Evolutionary conservation across 169 alveolate genomes (phyloP), one percentile per base, ranked within the genome.

Genomic region (Theileria sp.): DNA sequence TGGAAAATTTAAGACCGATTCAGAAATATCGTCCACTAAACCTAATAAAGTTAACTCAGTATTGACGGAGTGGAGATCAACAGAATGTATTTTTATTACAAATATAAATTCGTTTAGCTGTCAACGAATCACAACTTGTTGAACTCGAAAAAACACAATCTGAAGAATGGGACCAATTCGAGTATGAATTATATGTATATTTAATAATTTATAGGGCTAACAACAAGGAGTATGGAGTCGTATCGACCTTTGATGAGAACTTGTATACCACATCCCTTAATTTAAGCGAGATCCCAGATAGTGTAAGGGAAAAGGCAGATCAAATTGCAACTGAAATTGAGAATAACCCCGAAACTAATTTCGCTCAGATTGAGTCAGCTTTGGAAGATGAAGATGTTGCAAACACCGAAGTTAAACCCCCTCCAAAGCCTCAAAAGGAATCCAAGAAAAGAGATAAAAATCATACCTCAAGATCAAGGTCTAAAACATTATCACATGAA

Each of bases 211-310:
- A 28, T 50, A 74, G 81, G 62, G 58, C 85, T 21, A 82, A 82
- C 77, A 38, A 80, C 17, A 82, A 65, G 44, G 86, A 25, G 17
- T 82, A 71, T 51, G 88, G 88, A 32, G 69, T 82, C 17, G 82
- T 68, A 38, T 44, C 74, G n/a, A 77, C 87, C 68, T 90, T 86
- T 73, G 87, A 90, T 73, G 94, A 90, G 74, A 88, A 87, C 51
- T 56, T 90, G 30, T 90, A 90, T 81, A 90, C 94, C 34, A 90
- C 94, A 26, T 79, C 87, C 32, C 79, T 90, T 34, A 87, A 90
- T 38, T 65, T 87, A 17, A 77, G 79, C 77, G 86, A 84, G 61
- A 79, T 90, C 10, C 92, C 94, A 6, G 91, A 84, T 23, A 77
- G 84, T 64, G 89, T 90, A 21, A 76, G 81, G 74, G 88, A 87